Base-by-base conservation (phyloP, 2,329 filamentous ascomycete genomes). In the Cladosporium sp. region DNA sequence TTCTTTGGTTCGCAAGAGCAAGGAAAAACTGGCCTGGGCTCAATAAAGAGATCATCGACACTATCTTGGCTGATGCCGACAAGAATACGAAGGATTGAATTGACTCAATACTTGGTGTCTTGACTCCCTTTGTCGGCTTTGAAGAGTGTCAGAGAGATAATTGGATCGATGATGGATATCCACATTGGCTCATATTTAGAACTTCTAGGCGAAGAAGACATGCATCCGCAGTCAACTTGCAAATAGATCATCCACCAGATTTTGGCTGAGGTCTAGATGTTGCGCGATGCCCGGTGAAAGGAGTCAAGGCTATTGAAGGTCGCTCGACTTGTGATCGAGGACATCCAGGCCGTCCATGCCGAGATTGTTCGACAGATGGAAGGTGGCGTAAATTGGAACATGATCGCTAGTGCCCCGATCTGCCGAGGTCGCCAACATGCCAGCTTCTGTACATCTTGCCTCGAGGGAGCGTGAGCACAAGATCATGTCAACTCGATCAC, bases 321-420 rank as follows among this genome's bases (percentile, higher is more conserved):
- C 2, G 2, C 18, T 44, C 18, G 38, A n/a, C 7, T n/a, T 8
- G 18, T n/a, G n/a, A 7, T 47, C 3, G 1, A 12, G 3, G 41
- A 2, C 41, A 3, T 21, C 41, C 41, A 12, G 3, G 41, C 2
- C 41, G 10, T 21, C 41, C 41, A 21, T 4, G 2, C 8, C n/a
- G n/a, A 47, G n/a, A 47, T 47, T n/a, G 2, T 11, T 34, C 18
- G 30, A 7, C 8, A 55, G 12, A 24, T 41, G 6, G 47, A 73
- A 73, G 5, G 38, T 65, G 74, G 21, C 79, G 78, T 78, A 84
- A 6, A 87, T 71, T 0, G 84, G 84, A 18, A 84, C 82, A 76
- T 86, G 84, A 74, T 86, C 84, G 72, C 84, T 86, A 2, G 80
- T 78, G 0, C 83, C 83, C 47, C 84, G 76, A 67, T 85, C 84